These are phyloP conservation scores for Aspergillus indologenus DNA, from an alignment of 495 filamentous ascomycete species.

Conservation along the genomic window DNA sequence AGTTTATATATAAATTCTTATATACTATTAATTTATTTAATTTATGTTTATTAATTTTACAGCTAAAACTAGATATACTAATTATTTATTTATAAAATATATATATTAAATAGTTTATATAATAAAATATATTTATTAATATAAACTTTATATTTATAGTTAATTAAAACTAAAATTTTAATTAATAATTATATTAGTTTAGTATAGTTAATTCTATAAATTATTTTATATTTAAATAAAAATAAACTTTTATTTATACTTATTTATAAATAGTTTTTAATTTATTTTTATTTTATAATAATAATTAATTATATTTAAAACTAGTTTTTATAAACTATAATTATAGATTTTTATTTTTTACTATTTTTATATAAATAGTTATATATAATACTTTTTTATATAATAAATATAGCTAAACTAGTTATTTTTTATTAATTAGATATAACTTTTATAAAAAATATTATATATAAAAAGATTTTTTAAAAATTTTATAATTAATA, in stretches of 20 bases:
- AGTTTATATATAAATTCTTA: background rate
- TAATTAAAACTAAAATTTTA: too few relatives aligned
- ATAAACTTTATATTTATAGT: too few relatives aligned
- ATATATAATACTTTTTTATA: background rate
- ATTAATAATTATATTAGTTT: too few relatives aligned
- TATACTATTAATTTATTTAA: background rate
- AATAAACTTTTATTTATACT: background rate
- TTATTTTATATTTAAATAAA: background rate
- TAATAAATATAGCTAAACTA: too few relatives aligned
- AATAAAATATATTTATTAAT: constrained; percentile 4
- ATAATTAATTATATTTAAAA: background rate
- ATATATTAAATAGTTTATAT: background rate
- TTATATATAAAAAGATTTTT: constrained; percentile 1
- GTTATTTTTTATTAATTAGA: too few relatives aligned
- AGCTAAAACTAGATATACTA: background rate
- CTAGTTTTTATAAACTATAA: too few relatives aligned
- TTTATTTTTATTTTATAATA: background rate
- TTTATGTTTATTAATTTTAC: background rate
- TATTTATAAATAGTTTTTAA: background rate
- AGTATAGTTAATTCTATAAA: too few relatives aligned
- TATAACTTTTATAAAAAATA: too few relatives aligned
- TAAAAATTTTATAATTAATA: constrained; percentile 1
- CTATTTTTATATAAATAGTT: background rate
- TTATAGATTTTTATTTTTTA: background rate
- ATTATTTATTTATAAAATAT: constrained; percentile 7